phyloP scores from a whole-genome alignment of 257 asterid genomes.

The Nicotiana sylvestris region DNA sequence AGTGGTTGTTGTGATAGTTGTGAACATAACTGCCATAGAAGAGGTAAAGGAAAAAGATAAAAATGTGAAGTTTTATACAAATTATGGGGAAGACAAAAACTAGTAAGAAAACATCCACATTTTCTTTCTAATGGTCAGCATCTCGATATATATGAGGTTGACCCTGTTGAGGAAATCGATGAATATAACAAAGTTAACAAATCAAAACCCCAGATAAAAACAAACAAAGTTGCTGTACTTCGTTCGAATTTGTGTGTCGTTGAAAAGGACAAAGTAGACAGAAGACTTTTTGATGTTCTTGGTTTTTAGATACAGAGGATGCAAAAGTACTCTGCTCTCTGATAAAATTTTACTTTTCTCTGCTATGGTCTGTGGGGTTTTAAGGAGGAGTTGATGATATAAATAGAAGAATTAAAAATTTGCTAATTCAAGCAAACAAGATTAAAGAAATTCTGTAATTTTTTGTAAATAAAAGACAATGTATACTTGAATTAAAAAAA shows the following conservation, averaged over 20 bases:
- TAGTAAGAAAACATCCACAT: conserved; percentile 41
- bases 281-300: background rate
- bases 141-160: conserved; percentile 33
- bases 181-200: conserved; percentile 19
- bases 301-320: background rate
- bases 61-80: conserved; percentile 1
- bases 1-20: conserved; percentile 12
- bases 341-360: background rate
- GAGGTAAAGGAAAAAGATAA: background rate
- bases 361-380: background rate
- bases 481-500: background rate
- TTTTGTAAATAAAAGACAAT: background rate
- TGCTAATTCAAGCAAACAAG: background rate
- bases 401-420: background rate
- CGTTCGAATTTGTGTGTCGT: background rate
- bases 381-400: background rate
- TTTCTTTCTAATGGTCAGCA: conserved; percentile 49
- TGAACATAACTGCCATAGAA: conserved; percentile 33
- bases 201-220: conserved; percentile 15
- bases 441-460: background rate
- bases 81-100: conserved; percentile 16
- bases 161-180: conserved; percentile 27
- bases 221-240: background rate
- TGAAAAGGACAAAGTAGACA: conserved; percentile 10
- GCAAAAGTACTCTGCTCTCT: background rate